Conservation (phyloP, 495 filamentous ascomycete species). For the Talaromyces adpressus region DNA sequence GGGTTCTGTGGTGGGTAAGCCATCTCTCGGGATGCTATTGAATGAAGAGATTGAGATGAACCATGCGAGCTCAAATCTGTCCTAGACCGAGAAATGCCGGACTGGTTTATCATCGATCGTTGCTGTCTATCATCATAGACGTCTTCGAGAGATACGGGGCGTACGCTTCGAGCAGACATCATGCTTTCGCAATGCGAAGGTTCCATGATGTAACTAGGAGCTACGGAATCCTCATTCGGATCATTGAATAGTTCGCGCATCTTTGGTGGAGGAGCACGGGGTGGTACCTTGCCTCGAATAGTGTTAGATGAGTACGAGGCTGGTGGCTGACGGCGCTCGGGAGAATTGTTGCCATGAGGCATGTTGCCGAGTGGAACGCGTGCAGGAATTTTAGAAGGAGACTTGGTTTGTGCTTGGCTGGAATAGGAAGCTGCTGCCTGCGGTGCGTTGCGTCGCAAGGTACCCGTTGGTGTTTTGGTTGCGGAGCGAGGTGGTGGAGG, state of each 20-base stretch:
- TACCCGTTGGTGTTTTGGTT: slow-evolving; percentile 63
- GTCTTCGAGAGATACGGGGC: slow-evolving; percentile 76
- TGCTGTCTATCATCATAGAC: slow-evolving; percentile 67
- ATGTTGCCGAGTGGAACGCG: slow-evolving; percentile 74
- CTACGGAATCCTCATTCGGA: slow-evolving; percentile 56
- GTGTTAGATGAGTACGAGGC: slow-evolving; percentile 41
- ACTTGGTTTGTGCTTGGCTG: slow-evolving; percentile 26
- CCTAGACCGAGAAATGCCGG: slow-evolving; percentile 27
- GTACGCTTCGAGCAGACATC: slow-evolving; percentile 57
- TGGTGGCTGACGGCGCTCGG: slow-evolving; percentile 58
- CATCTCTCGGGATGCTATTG: slow-evolving; percentile 20
- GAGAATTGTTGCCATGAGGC: slow-evolving; percentile 75
- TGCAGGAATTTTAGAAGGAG: slow-evolving; percentile 75
- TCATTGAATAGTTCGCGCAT: slow-evolving; percentile 76
- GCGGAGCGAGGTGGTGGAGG: slow-evolving; percentile 46
- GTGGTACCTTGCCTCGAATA: slow-evolving; percentile 52
- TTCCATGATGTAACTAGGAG: slow-evolving; percentile 47
- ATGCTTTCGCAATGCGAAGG: slow-evolving; percentile 61
- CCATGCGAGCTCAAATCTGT: slow-evolving; percentile 25
- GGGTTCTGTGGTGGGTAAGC: slow-evolving; percentile 32
- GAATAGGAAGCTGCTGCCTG: slow-evolving; percentile 21
- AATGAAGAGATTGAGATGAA: slow-evolving; percentile 32
- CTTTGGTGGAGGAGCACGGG: slow-evolving; percentile 73
- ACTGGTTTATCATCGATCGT: slow-evolving; percentile 42
- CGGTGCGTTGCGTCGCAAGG: slow-evolving; percentile 48